Evolutionary conservation across 75 land plant species (phyloP), one percentile per base, ranked within the genome.

Genomic region (Cryptomeria japonica): DNA sequence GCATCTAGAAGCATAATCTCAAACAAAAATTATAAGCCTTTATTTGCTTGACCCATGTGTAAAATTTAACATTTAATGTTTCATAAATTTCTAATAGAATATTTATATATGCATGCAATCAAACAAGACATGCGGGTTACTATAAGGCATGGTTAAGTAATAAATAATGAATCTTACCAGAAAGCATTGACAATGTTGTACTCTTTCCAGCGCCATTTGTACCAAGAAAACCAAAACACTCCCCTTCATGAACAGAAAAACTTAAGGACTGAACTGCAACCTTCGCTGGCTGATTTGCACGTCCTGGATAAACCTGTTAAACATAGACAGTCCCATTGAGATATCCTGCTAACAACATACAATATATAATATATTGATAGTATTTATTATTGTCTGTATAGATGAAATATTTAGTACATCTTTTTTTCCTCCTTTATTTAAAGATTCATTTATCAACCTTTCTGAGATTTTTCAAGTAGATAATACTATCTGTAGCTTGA

Each of bases 181-280:
- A 89, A 78, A 96, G 89, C 94, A 96, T 97, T 56, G 98, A 95
- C 51, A 97, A 86, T 47, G 99, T 96, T 36, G 99, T 96, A 28
- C 98, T 96, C 86, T 97, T 97, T 64, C 99, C 99, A 15, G 99
- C 99, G 80, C 99, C 99, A 92, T 97, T 97, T 88, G 96, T 96
- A 84, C 99, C 99, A 68, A 97, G 91, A 89, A 97, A 97, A 13
- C 99, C 99, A 91, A 97, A 97, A 84, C 99, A 97, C 91, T 97
- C 99, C 87, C 99, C 96, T 83, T 91, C 93, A 72, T 95, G 91
- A 84, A 97, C 96, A 78, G 95, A 87, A 84, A 97, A 94, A 76
- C 93, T 94, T 84, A 97, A 91, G 25, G 94, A 93, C 86, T 94
- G 87, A 85, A 97, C 99, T 37, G 99, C 99, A 87, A 95, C 92